Evolutionary conservation across 192 early-diverging fungal genomes (phyloP).

Genomic region (Coemansia sp.): DNA sequence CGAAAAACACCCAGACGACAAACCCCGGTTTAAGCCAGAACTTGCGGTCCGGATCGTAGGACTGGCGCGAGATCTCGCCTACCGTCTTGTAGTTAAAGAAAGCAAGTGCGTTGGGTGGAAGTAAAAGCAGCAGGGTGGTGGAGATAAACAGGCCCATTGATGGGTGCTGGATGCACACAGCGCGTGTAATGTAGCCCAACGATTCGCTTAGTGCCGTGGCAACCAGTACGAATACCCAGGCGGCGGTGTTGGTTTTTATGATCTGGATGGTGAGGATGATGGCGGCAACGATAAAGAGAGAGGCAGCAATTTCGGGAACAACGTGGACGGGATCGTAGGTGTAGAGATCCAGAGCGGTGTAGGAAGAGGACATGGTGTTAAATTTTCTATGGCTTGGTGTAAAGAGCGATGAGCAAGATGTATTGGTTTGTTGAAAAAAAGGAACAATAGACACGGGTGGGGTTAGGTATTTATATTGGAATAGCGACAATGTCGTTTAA

Average conservation of each 20-base stretch:
- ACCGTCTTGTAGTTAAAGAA: slow-evolving; percentile 54
- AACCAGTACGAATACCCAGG: slow-evolving; percentile 37
- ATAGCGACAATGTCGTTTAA: too few relatives aligned
- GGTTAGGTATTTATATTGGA: too few relatives aligned
- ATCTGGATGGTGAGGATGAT: slow-evolving; percentile 11
- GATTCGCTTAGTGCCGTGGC: slow-evolving; percentile 46
- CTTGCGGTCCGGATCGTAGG: not conserved
- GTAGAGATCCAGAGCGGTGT: slow-evolving; percentile 22
- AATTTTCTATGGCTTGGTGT: not conserved
- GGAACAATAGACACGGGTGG: too few relatives aligned
- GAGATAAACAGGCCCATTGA: slow-evolving; percentile 37
- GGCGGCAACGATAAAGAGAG: slow-evolving; percentile 12
- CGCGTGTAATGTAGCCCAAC: slow-evolving; percentile 41
- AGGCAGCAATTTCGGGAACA: slow-evolving; percentile 31
- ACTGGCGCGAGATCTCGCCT: slow-evolving; percentile 33
- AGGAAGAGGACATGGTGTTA: not conserved
- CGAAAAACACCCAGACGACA: slow-evolving; percentile 55
- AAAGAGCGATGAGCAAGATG: not conserved
- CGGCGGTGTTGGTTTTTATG: slow-evolving; percentile 4
- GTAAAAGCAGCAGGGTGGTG: slow-evolving; percentile 44
- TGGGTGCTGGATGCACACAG: slow-evolving; percentile 36
- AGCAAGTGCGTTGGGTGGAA: slow-evolving; percentile 55
- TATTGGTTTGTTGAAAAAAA: too few relatives aligned
- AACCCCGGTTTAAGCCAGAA: slow-evolving; percentile 45
- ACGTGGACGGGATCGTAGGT: slow-evolving; percentile 37